phyloP scores from a whole-genome alignment of 768 basidiomycete species.

The Pluteus cervinus region DNA sequence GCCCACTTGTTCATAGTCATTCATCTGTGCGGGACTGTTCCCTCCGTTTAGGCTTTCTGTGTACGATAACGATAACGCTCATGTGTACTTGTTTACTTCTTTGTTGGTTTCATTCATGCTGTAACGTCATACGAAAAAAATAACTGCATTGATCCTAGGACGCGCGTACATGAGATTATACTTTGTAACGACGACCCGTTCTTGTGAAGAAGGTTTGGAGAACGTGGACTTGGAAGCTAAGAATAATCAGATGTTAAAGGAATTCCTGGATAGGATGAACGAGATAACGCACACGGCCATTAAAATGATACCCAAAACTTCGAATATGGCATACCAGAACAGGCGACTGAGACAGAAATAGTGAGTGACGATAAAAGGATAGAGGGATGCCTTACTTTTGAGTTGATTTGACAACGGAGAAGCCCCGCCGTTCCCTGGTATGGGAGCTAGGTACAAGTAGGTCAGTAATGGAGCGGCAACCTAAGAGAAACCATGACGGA shows the following conservation, averaged over 20 bases:
- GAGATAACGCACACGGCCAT: constrained; percentile 76
- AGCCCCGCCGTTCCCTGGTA: constrained; percentile 91
- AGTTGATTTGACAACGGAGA: constrained; percentile 85
- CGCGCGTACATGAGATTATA: constrained; percentile 32
- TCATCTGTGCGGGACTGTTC: neutral
- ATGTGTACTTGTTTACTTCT: constrained; percentile 1
- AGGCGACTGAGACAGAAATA: constrained; percentile 68
- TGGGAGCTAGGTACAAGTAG: constrained; percentile 80
- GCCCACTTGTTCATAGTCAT: constrained; percentile 1
- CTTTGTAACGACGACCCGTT: constrained; percentile 85
- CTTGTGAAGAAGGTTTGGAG: constrained; percentile 97
- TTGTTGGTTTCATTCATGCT: neutral
- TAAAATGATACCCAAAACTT: constrained; percentile 68
- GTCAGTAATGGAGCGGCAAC: constrained; percentile 2
- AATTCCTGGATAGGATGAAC: neutral
- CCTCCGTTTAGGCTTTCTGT: constrained; percentile 4
- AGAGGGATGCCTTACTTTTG: constrained; percentile 73
- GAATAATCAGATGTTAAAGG: constrained; percentile 6
- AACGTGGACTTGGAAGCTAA: constrained; percentile 83
- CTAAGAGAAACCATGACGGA: constrained; percentile 33
- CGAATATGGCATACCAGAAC: constrained; percentile 90
- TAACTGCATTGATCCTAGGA: neutral
- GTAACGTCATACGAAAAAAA: constrained; percentile 6
- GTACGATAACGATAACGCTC: no score
- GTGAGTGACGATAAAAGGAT: no score